Evolutionary conservation across 1,284 basidiomycete genomes (phyloP), one percentile per base, ranked within the genome.

Genomic region (Naganishia sp.): DNA sequence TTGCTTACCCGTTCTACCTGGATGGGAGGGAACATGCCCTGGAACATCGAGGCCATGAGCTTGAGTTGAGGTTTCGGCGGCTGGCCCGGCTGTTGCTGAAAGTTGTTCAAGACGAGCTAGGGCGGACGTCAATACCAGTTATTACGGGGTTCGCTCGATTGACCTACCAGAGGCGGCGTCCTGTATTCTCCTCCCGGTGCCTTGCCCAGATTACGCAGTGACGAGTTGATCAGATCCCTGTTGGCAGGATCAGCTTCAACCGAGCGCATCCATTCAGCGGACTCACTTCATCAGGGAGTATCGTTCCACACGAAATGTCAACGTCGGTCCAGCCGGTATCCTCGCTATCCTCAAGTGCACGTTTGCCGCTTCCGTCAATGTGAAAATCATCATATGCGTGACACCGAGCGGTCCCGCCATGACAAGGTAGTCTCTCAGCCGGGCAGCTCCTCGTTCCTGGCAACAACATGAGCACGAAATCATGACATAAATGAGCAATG

Each of bases 361-460:
- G 11, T 90, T 94, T 39, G 92, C 90, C 65, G 90, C 81, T 65
- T 91, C 87, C 15, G 92, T 92, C 68, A 95, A 80, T 6, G 90
- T 93, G 78, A 99, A 90, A 47, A 94, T 92, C 70, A 99, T 85
- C 47, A 99, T 81, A 81, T 99, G 96, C 4, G 94, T 91, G 45
- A 99, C 94, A 70, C 89, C 87, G 23, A 99, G 85, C 7, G 91
- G 87, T 1, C 94, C 94, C 1, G 91, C 93, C 84, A 99, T 90
- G 21, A 88, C 88, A 64, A 98, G 82, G 78, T 93, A 99, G 80
- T 99, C 96, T 78, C 94, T 91, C 31, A 99, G 84, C 76, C 94
- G 90, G 76, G 98, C 98, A 58, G 90, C 85, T 67, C 88, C 88
- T 46, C 94, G 85, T 84, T 99, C 95, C 90, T 95, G 76, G 68